Evolutionary conservation across 495 filamentous ascomycete genomes (phyloP), one percentile per base, ranked within the genome.

Genomic region (Penicillium cinerascens): DNA sequence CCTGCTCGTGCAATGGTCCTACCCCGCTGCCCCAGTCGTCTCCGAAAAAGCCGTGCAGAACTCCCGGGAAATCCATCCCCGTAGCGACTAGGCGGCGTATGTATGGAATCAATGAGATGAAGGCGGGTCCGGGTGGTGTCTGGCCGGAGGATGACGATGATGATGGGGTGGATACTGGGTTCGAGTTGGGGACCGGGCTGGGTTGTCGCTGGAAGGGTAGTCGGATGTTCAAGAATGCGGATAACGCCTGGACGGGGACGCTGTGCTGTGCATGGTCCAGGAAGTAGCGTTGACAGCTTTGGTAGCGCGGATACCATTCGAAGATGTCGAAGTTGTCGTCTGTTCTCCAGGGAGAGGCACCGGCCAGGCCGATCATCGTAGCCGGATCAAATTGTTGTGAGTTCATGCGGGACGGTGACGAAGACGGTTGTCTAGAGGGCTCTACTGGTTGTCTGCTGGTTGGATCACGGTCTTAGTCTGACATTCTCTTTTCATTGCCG

Each of bases 21-120:
- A 97, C 75, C 2, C 93, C 93, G 8, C 75, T 65, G 15, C 73
- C 66, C 89, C 91, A 98, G 60, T 95, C 87, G 55, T 97, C 89
- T 6, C 93, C 93, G 62, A 98, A 98, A 74, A 95, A 96, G 27
- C 91, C 89, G 61, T 95, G 90, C 52, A 98, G 72, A 4, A 97
- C 82, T 1, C 84, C 86, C 0, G 88, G 87, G 41, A 83, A 81
- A 66, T 97, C 93, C 72, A 92, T 91, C 8, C 91, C 93, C 1
- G 92, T 97, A 5, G 90, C 90, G 33, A 97, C 86, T 1, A 97
- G 77, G 15, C 93, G 88, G 36, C 92, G 87, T 46, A 97, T 82
- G 71, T 95, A 98, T 0, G 93, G 91, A 13, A 92, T 79, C 36
- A 97, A 76, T 1, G 89, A 91, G 44, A 92, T 76, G 47, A 80